A percentile compares a stretch with the other conserved stretches of the same genome.
These are phyloP conservation scores for Cicer chorassanicum DNA, from an alignment of 306 rosid species.

Conservation along the genomic window DNA sequence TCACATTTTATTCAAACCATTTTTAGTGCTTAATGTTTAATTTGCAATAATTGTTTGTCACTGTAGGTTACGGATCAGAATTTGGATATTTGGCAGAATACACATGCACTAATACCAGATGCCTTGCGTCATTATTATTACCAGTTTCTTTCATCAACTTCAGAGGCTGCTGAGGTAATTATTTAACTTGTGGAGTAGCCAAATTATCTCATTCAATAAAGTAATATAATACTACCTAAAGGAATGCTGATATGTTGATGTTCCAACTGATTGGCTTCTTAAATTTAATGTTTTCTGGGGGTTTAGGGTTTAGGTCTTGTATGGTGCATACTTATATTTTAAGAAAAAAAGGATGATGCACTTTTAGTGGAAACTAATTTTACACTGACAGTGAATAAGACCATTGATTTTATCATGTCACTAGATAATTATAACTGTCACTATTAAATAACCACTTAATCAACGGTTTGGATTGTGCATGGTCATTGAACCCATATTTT, in stretches of 20 bases:
- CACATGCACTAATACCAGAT: slow-evolving; percentile 75
- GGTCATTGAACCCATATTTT: background rate
- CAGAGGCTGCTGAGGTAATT: slow-evolving; percentile 84
- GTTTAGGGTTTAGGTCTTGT: background rate
- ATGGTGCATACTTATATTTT: slow-evolving; percentile 8
- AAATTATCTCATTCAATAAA: slow-evolving; percentile 33
- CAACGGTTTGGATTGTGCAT: too few relatives aligned
- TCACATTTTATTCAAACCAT: background rate
- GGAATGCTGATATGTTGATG: background rate
- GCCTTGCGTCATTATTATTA: slow-evolving; percentile 95
- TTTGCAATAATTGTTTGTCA: slow-evolving; percentile 34
- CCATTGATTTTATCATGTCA: background rate
- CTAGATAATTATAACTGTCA: too few relatives aligned
- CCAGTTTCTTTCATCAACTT: slow-evolving; percentile 78
- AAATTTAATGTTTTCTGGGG: background rate
- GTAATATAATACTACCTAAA: background rate
- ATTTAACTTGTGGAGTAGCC: slow-evolving; percentile 39
- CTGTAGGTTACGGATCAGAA: slow-evolving; percentile 79
- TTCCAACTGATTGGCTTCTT: background rate
- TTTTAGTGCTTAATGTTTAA: slow-evolving; percentile 31
- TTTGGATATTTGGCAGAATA: slow-evolving; percentile 69
- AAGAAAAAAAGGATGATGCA: too few relatives aligned
- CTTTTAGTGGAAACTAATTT: too few relatives aligned
- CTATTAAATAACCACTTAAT: too few relatives aligned
- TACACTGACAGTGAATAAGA: too few relatives aligned